phyloP scores from a whole-genome alignment of 1,284 basidiomycete genomes.

The Leccinum subspadiceum region DNA sequence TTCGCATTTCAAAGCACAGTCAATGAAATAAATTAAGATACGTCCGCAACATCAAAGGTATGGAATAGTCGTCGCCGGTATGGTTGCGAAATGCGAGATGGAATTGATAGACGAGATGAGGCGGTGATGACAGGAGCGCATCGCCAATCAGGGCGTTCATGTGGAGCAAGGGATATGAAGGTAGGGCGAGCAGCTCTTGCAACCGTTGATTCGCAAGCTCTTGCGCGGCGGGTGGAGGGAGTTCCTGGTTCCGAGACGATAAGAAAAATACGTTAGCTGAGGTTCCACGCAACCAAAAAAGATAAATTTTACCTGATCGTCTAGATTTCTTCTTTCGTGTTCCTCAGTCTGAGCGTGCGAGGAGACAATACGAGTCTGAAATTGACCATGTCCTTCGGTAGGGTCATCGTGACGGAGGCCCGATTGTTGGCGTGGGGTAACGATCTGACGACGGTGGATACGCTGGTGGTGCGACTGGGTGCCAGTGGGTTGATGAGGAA shows the following conservation, averaged over 20 bases:
- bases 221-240: not conserved
- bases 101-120: not conserved
- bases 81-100: not conserved
- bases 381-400: not conserved
- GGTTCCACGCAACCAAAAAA: not conserved
- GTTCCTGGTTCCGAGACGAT: constrained; percentile 6
- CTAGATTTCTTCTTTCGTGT: constrained; percentile 1
- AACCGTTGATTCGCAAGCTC: constrained; percentile 22
- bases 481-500: not conserved
- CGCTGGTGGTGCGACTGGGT: constrained; percentile 3
- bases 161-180: constrained; percentile 1
- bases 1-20: constrained; percentile 2
- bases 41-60: not conserved
- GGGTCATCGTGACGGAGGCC: not conserved
- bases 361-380: not conserved
- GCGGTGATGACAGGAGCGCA: constrained; percentile 8
- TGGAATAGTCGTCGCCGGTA: not conserved
- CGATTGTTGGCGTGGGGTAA: constrained; percentile 11
- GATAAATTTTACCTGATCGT: constrained; percentile 7
- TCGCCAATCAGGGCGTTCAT: constrained; percentile 18
- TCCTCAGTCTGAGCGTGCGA: constrained; percentile 1
- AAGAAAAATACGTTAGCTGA: not conserved
- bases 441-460: constrained; percentile 12
- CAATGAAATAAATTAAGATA: not conserved
- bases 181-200: constrained; percentile 27